phyloP scores from a whole-genome alignment of 495 filamentous ascomycete genomes.

The Jackrogersella multiformis region DNA sequence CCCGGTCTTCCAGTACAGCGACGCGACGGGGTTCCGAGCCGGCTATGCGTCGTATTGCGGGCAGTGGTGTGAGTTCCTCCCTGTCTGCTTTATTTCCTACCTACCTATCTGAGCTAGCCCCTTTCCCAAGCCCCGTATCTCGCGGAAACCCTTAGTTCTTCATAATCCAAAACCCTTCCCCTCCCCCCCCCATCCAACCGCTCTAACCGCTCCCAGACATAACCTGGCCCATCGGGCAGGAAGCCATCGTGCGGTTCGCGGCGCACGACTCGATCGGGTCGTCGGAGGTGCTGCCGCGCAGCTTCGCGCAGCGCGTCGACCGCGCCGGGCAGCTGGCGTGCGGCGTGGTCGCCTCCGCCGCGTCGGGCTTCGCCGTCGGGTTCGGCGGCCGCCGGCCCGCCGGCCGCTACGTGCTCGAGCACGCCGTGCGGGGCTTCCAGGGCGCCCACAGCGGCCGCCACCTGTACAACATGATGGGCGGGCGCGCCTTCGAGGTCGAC shows the following conservation, averaged over 20 bases:
- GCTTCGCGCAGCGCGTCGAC: constrained; percentile 45
- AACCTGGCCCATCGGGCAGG: constrained; percentile 50
- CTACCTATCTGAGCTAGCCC: neutral
- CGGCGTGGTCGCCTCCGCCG: constrained; percentile 39
- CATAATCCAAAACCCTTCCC: too few species aligned
- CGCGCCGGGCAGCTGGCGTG: constrained; percentile 48
- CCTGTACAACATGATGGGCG: constrained; percentile 50
- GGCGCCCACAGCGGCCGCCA: constrained; percentile 47
- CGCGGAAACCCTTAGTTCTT: too few species aligned
- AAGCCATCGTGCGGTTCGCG: constrained; percentile 46
- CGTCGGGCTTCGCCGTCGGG: constrained; percentile 36
- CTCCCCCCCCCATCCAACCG: too few species aligned
- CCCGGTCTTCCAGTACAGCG: constrained; percentile 48
- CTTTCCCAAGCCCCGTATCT: too few species aligned
- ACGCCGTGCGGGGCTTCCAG: constrained; percentile 44
- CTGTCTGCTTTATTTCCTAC: neutral
- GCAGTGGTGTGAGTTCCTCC: constrained; percentile 38
- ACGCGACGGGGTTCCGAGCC: constrained; percentile 47
- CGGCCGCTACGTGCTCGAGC: constrained; percentile 43
- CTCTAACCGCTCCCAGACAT: constrained; percentile 27
- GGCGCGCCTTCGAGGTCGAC: constrained; percentile 48
- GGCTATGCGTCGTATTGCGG: constrained; percentile 49
- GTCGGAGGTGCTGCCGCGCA: constrained; percentile 44
- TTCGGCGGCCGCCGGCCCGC: constrained; percentile 45
- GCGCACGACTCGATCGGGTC: constrained; percentile 48